Conservation (phyloP, 495 filamentous ascomycete genomes). For the Cercophora sp. region DNA sequence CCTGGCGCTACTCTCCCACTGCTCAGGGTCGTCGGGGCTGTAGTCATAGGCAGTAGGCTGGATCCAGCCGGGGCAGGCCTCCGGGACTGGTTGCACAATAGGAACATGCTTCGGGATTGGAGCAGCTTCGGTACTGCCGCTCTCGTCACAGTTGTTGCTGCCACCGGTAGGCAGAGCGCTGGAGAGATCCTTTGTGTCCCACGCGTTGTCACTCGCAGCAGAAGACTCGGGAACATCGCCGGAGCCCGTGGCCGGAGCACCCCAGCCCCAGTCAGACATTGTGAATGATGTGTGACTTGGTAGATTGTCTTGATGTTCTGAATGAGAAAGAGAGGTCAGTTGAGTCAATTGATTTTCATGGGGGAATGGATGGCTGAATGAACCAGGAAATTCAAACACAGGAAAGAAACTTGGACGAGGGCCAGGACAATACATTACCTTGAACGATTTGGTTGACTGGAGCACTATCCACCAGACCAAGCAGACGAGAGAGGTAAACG, state of each 20-base stretch:
- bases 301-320: too few relatives aligned
- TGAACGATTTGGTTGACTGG: too few relatives aligned
- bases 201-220: slow-evolving; percentile 8
- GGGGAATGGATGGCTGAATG: too few relatives aligned
- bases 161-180: slow-evolving; percentile 16
- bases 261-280: neutral
- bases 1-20: slow-evolving; percentile 46
- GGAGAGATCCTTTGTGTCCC: slow-evolving; percentile 14
- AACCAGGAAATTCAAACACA: too few relatives aligned
- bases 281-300: neutral
- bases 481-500: too few relatives aligned
- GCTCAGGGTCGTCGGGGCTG: slow-evolving; percentile 28
- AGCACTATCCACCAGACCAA: too few relatives aligned
- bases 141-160: neutral
- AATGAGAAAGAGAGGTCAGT: too few relatives aligned
- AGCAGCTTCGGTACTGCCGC: neutral
- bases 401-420: too few relatives aligned
- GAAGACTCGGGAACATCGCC: neutral
- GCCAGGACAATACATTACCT: too few relatives aligned
- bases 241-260: neutral
- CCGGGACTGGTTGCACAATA: slow-evolving; percentile 3
- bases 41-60: slow-evolving; percentile 42
- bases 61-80: slow-evolving; percentile 47
- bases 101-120: slow-evolving; percentile 13
- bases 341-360: too few relatives aligned